Base-by-base conservation (phyloP, 2,329 filamentous ascomycete species). In the Coniochaeta ligniaria region DNA sequence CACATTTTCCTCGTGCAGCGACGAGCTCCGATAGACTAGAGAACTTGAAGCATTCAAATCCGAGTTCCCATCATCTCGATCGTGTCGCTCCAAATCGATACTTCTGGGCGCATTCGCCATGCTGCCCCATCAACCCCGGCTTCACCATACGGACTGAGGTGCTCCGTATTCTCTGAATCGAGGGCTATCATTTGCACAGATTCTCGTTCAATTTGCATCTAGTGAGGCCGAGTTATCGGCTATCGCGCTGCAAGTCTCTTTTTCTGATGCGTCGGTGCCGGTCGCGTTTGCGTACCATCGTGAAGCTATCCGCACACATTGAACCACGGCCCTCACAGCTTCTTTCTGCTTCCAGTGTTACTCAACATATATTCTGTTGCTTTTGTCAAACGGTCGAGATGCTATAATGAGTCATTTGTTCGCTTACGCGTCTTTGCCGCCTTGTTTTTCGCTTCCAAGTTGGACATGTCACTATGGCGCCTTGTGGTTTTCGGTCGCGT, bases 281-380 rank as follows among this genome's bases (percentile, higher is more conserved):
- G 43, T 24, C 58, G 54, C 41, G 52, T 28, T 35, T 38, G 14
- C 41, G 59, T 45, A 60, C 36, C n/a, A 7, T 43, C 35, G 36
- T 68, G 67, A 68, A 66, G 67, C 66, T 66, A 69, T 69, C 65
- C 66, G 59, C 66, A 66, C 22, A 52, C 47, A 5, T 2, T 17
- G 22, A n/a, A 28, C 22, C 47, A 28, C 47, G 17, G 31, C 47
- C 20, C 12, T 31, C 47, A 31, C 24, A 28, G 22, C 47, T 31
- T 31, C 47, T 7, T n/a, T 31, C 31, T 24, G 24, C 12, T 52
- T 52, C 24, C 26, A 28, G 2, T 52, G 7, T 31, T 8, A 52
- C 14, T 31, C 12, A 52, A 52, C 12, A 14, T n/a, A 52, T 16
- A 9, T 17, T 8, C 14, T 52, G 3, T 22, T 16, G 16, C 26